These are phyloP conservation scores for Mortierella sp. DNA, from an alignment of 371 early-diverging fungal species.

Conservation along the genomic window DNA sequence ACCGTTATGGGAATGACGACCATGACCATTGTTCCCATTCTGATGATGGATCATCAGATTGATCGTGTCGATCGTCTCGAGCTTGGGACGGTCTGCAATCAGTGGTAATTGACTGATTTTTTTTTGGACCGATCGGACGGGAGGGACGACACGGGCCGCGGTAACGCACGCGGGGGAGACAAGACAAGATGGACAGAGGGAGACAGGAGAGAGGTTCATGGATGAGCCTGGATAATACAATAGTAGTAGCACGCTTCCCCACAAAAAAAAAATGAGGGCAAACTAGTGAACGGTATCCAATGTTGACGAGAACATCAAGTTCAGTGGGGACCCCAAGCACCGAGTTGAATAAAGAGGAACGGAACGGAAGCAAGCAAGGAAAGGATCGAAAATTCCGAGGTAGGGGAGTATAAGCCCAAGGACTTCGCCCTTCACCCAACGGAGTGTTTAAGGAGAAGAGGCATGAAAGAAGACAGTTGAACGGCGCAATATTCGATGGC, in stretches of 20 bases:
- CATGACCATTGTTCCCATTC: constrained; percentile 9
- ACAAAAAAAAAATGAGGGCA: too few relatives aligned
- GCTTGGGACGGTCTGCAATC: constrained; percentile 50
- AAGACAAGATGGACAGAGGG: not conserved
- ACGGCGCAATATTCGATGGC: too few relatives aligned
- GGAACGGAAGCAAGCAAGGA: not conserved
- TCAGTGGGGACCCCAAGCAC: too few relatives aligned
- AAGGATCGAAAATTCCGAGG: too few relatives aligned
- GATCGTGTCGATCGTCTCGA: constrained; percentile 53
- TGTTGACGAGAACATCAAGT: not conserved
- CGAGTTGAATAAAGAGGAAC: too few relatives aligned
- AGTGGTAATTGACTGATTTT: constrained; percentile 30
- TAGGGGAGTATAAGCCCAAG: too few relatives aligned
- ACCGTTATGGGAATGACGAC: constrained; percentile 10
- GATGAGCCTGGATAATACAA: constrained; percentile 12
- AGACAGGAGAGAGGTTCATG: constrained; percentile 8
- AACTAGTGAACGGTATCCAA: not conserved
- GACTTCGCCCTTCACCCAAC: too few relatives aligned
- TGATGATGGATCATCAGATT: constrained; percentile 49
- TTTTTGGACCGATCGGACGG: not conserved
- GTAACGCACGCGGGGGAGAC: not conserved
- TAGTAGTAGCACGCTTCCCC: not conserved
- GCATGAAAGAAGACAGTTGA: too few relatives aligned
- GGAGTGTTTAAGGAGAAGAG: too few relatives aligned
- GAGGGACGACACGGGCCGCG: not conserved